Conservation (phyloP, 2,329 filamentous ascomycete species). For the Fusarium sp. region DNA sequence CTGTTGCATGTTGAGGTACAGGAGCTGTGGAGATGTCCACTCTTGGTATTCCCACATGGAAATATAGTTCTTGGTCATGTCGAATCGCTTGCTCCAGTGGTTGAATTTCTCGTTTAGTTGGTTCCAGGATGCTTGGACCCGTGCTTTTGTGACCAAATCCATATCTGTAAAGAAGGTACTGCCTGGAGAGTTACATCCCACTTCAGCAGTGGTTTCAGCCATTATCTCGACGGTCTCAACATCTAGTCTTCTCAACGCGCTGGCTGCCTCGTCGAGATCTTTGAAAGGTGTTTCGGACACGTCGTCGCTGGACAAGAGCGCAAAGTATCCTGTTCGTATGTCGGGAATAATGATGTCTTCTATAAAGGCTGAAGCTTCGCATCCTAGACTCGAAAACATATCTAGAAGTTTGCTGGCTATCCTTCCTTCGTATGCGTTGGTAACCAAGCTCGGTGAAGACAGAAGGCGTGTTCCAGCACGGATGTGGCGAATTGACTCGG, state of each 20-base stretch:
- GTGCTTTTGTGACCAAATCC: not conserved
- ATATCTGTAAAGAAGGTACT: not conserved
- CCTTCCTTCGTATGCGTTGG: not conserved
- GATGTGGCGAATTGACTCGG: constrained; percentile 38
- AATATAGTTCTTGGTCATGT: constrained; percentile 19
- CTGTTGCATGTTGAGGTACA: constrained; percentile 20
- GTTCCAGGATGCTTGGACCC: not conserved
- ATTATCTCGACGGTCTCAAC: constrained; percentile 13
- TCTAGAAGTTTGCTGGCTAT: constrained; percentile 34
- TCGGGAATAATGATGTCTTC: constrained; percentile 29
- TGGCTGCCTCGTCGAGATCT: constrained; percentile 34
- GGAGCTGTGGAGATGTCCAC: not conserved
- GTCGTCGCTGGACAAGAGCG: not conserved
- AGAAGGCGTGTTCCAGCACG: constrained; percentile 31
- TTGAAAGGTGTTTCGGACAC: constrained; percentile 4
- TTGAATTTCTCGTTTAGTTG: constrained; percentile 10
- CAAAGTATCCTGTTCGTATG: not conserved
- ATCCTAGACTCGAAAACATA: constrained; percentile 35
- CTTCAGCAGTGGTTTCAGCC: not conserved
- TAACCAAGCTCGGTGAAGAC: not conserved
- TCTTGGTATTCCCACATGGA: constrained; percentile 8
- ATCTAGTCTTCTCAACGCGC: constrained; percentile 24
- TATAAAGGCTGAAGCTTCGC: constrained; percentile 39
- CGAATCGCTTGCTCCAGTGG: constrained; percentile 18
- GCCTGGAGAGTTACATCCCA: not conserved